Evolutionary conservation across 208 protist genomes (phyloP).

Genomic region (Leishmania arabica): DNA sequence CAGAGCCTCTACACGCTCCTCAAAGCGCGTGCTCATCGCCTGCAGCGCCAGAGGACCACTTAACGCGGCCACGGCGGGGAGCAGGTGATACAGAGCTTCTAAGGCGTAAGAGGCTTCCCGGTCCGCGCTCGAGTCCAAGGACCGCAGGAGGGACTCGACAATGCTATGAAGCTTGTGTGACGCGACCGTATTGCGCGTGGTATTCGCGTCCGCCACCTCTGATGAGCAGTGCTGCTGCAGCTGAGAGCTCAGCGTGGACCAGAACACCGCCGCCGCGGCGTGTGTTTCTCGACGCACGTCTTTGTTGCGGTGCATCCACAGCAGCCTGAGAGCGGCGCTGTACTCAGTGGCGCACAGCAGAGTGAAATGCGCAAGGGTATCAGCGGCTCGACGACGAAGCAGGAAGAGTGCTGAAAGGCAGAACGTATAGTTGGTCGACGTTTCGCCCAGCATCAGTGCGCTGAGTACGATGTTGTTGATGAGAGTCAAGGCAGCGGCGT

Average conservation of each 20-base stretch:
- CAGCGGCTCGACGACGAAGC: conserved; percentile 26
- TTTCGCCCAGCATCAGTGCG: conserved; percentile 30
- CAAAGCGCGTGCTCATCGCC: not conserved
- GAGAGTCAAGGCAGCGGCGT: conserved; percentile 12
- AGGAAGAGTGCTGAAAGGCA: conserved; percentile 48
- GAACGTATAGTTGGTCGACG: conserved; percentile 38
- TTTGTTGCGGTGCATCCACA: conserved; percentile 66
- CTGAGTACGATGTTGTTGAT: conserved; percentile 50
- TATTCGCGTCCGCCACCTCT: no score
- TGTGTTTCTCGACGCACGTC: conserved; percentile 47
- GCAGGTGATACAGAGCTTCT: conserved; percentile 16
- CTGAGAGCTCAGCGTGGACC: conserved; percentile 36
- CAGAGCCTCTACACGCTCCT: conserved; percentile 9
- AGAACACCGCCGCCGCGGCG: conserved; percentile 38
- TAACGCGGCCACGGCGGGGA: conserved; percentile 4
- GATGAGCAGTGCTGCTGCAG: not conserved
- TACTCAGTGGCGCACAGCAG: conserved; percentile 29
- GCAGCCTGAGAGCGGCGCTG: conserved; percentile 17
- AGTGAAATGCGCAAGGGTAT: conserved; percentile 35
- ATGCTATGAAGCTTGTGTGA: not conserved
- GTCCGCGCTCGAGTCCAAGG: not conserved
- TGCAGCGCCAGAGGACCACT: not conserved
- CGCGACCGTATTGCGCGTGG: not conserved
- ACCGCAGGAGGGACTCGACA: not conserved
- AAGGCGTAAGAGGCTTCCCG: conserved; percentile 4